phyloP scores from a whole-genome alignment of 257 asterid species.

The Salvia miltiorrhiza region DNA sequence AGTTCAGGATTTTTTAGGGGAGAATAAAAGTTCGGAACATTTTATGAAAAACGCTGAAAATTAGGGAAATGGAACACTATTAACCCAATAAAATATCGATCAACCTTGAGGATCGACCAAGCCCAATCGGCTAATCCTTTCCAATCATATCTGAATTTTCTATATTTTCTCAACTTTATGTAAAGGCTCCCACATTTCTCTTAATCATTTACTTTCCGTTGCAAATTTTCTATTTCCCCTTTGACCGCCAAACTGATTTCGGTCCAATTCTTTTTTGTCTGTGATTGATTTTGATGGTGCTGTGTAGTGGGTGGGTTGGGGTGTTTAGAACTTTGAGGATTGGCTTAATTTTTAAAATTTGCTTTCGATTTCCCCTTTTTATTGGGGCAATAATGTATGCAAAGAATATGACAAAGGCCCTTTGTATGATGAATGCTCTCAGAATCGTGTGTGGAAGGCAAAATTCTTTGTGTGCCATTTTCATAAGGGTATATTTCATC shows the following conservation, averaged over 20 bases:
- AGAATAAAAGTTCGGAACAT: too few relatives aligned
- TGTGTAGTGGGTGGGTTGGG: too few relatives aligned
- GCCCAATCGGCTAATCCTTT: background rate
- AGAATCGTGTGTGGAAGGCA: slow-evolving; percentile 27
- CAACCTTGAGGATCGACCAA: background rate
- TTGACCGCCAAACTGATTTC: slow-evolving; percentile 16
- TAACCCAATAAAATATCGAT: background rate
- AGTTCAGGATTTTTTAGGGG: too few relatives aligned
- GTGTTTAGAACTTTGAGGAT: background rate
- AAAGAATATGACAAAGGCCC: background rate
- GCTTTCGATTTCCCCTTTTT: background rate
- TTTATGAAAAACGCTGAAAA: too few relatives aligned
- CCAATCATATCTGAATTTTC: background rate
- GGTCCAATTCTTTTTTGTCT: slow-evolving; percentile 34
- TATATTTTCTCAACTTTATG: slow-evolving; percentile 16
- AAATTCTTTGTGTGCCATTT: slow-evolving; percentile 6
- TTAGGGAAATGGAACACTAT: too few relatives aligned
- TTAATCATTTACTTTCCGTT: slow-evolving; percentile 1
- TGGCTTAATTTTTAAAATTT: background rate
- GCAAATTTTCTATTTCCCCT: background rate
- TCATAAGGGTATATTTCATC: slow-evolving; percentile 4
- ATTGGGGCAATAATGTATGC: background rate
- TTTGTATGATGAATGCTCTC: background rate
- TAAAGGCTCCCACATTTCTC: slow-evolving; percentile 20
- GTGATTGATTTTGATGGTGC: too few relatives aligned